Evolutionary conservation across 169 alveolate genomes (phyloP).

Genomic region (Plasmodium gonderi): DNA sequence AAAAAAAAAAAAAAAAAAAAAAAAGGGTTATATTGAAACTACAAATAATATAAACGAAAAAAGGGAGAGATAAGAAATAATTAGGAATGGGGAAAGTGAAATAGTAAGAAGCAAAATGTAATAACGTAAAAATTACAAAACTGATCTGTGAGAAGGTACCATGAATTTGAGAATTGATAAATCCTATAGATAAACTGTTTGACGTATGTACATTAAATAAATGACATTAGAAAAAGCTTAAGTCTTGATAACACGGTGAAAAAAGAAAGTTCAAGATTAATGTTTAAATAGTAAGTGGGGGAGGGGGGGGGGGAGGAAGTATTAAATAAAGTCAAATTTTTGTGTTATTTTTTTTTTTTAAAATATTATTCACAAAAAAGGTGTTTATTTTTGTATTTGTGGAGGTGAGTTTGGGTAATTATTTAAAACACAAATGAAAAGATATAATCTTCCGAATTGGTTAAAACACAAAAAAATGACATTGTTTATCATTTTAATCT

Average conservation of each 20-base stretch:
- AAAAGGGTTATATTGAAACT: constrained; percentile 25
- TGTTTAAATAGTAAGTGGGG: no score
- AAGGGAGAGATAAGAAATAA: constrained; percentile 6
- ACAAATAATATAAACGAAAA: constrained; percentile 68
- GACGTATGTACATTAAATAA: background rate
- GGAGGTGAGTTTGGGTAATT: no score
- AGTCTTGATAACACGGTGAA: background rate
- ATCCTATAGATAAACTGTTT: background rate
- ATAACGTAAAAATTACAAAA: background rate
- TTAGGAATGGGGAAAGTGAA: background rate
- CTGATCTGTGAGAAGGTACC: background rate
- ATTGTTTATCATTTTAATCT: constrained; percentile 3
- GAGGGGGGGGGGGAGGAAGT: background rate
- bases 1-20: constrained; percentile 18
- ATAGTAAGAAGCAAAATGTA: background rate
- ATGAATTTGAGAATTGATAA: background rate
- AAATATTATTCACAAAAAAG: constrained; percentile 49
- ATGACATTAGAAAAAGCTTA: background rate
- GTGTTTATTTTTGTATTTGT: no score
- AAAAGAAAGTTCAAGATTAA: no score
- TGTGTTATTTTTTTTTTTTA: constrained; percentile 38
- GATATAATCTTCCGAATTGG: constrained; percentile 5
- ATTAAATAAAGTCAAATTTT: constrained; percentile 31
- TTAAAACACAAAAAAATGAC: constrained; percentile 1
- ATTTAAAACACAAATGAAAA: constrained; percentile 3